These are phyloP conservation scores for Mucor indicus DNA, from an alignment of 371 early-diverging fungal genomes.

Conservation along the genomic window DNA sequence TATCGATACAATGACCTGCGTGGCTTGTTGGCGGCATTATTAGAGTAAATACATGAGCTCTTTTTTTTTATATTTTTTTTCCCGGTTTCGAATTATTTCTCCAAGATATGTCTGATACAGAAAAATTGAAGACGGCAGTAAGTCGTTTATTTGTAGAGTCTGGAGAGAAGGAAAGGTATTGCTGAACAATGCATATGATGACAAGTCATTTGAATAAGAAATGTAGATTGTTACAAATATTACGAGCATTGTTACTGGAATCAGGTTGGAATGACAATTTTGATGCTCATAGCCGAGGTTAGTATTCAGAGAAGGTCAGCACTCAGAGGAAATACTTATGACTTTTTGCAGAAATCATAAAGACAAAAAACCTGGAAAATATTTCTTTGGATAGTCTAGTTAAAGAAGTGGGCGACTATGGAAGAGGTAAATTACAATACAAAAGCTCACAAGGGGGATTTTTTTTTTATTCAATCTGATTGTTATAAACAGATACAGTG, in stretches of 20 bases:
- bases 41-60: too few relatives aligned
- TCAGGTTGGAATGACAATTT: slow-evolving; percentile 31
- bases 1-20: too few relatives aligned
- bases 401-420: slow-evolving; percentile 24
- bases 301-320: neutral
- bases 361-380: slow-evolving; percentile 13
- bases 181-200: neutral
- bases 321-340: neutral
- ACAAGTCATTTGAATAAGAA: neutral
- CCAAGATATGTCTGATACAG: slow-evolving; percentile 22
- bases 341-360: slow-evolving; percentile 2
- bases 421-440: slow-evolving; percentile 13
- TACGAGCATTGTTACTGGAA: slow-evolving; percentile 21
- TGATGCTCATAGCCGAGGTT: slow-evolving; percentile 30
- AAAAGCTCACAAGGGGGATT: too few relatives aligned
- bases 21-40: too few relatives aligned
- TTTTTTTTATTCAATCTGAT: neutral
- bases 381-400: slow-evolving; percentile 10
- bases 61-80: too few relatives aligned
- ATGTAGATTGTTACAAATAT: slow-evolving; percentile 17
- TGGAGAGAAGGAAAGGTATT: slow-evolving; percentile 31
- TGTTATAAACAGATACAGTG: slow-evolving; percentile 13
- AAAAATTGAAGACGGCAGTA: slow-evolving; percentile 16
- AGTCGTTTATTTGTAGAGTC: slow-evolving; percentile 25
- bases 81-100: too few relatives aligned